Conservation (phyloP, 176 grass and related monocot genomes). For the Ampelocalamus luodianensis region DNA sequence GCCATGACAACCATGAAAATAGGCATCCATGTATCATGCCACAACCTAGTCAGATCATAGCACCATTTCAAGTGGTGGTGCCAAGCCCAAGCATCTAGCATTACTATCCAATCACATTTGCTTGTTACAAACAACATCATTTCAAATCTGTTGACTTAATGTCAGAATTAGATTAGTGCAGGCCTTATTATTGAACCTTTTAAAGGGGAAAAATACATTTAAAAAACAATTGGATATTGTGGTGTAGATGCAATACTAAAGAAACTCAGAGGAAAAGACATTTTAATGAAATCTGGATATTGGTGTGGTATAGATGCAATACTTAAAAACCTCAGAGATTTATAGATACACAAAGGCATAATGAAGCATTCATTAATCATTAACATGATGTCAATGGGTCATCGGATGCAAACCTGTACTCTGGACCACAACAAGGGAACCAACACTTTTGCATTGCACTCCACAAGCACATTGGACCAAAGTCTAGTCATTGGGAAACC, state of each 20-base stretch:
- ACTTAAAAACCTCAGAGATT: constrained; percentile 10
- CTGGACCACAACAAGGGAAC: constrained; percentile 97
- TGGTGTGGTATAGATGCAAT: background rate
- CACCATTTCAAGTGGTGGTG: background rate
- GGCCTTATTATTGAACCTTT: constrained; percentile 1
- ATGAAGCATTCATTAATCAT: constrained; percentile 23
- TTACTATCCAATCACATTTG: constrained; percentile 23
- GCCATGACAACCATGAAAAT: no score
- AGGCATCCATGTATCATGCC: background rate
- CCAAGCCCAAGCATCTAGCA: constrained; percentile 13
- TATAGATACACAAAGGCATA: constrained; percentile 21
- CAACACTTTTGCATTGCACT: constrained; percentile 82
- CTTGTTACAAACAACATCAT: constrained; percentile 2
- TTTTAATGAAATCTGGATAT: background rate
- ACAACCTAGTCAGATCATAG: constrained; percentile 8
- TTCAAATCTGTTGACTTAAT: background rate
- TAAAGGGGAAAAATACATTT: background rate
- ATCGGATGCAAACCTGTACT: constrained; percentile 76
- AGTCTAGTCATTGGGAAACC: constrained; percentile 77
- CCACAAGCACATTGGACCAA: constrained; percentile 96
- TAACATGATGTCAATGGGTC: background rate
- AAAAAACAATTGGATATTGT: background rate
- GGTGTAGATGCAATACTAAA: constrained; percentile 3
- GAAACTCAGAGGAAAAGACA: background rate
- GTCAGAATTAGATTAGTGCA: constrained; percentile 32